These are phyloP conservation scores for Eucalyptus urophylla DNA, from an alignment of 345 rosid genomes.

Conservation along the genomic window DNA sequence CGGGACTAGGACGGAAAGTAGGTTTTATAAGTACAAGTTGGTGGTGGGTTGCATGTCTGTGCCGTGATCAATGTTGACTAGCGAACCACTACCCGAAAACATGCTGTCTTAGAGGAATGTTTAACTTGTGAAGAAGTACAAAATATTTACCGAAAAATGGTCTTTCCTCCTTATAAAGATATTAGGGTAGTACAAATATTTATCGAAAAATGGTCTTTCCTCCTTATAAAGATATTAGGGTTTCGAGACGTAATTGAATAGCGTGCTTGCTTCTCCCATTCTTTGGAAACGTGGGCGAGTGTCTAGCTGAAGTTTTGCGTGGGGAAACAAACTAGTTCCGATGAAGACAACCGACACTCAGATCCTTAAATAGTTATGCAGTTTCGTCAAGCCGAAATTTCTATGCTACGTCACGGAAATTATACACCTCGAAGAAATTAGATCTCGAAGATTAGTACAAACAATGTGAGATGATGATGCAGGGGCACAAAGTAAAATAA, in stretches of 20 bases:
- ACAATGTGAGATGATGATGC: neutral
- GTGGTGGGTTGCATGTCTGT: neutral
- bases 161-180: neutral
- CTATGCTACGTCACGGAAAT: too few species aligned
- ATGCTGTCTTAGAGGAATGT: neutral
- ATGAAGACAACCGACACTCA: fast-evolving
- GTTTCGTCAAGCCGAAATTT: neutral
- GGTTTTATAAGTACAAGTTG: neutral
- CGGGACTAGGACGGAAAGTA: neutral
- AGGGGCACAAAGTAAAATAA: fast-evolving
- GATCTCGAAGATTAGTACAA: neutral
- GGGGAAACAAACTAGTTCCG: neutral
- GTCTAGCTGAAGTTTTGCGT: neutral
- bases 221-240: neutral
- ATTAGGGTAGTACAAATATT: neutral
- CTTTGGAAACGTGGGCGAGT: neutral
- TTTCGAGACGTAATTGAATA: neutral
- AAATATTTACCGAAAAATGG: neutral
- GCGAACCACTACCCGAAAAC: neutral
- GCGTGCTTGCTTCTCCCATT: neutral
- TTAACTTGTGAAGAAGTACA: neutral
- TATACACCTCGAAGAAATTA: neutral
- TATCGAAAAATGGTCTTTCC: neutral
- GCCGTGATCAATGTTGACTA: neutral
- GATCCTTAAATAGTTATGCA: neutral